These are phyloP conservation scores for Aspergillus vadensis DNA, from an alignment of 2,329 filamentous ascomycete genomes.

Conservation along the genomic window DNA sequence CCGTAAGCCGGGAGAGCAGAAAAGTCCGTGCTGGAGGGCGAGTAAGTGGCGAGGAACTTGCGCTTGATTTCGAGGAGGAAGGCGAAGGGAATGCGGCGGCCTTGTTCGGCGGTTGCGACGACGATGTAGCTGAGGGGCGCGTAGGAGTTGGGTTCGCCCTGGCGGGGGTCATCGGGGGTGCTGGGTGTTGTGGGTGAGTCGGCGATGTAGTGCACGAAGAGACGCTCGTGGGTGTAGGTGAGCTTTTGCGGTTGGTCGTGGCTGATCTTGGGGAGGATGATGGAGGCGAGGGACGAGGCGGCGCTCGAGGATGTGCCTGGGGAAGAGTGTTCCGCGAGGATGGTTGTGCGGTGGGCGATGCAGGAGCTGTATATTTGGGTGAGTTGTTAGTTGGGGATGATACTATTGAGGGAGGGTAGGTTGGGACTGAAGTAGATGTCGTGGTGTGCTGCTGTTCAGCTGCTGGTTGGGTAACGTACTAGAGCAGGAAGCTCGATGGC, in stretches of 20 bases:
- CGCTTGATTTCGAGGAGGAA: constrained; percentile 89
- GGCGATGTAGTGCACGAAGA: constrained; percentile 95
- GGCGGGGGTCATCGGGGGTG: constrained; percentile 29
- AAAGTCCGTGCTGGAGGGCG: constrained; percentile 69
- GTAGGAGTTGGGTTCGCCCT: constrained; percentile 57
- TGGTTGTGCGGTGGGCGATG: constrained; percentile 90
- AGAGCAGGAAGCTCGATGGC: constrained; percentile 67
- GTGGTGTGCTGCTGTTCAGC: neutral
- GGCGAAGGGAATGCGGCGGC: constrained; percentile 87
- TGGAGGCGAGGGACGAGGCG: constrained; percentile 83
- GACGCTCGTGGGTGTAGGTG: constrained; percentile 87
- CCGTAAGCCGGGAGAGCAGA: constrained; percentile 82
- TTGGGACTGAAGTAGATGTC: neutral
- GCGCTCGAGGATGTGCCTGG: constrained; percentile 81
- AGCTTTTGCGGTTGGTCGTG: constrained; percentile 81
- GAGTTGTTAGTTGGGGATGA: neutral
- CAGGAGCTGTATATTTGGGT: constrained; percentile 65
- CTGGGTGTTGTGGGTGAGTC: constrained; percentile 69
- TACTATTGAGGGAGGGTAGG: neutral
- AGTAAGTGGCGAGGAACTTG: constrained; percentile 75
- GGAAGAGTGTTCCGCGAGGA: constrained; percentile 88
- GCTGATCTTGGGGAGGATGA: constrained; percentile 93
- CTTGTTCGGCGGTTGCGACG: constrained; percentile 76
- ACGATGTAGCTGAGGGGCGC: constrained; percentile 91
- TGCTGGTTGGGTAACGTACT: constrained; percentile 56